Base-by-base conservation (phyloP, 129 eudicot genomes). In the Gnaphalium uliginosum region DNA sequence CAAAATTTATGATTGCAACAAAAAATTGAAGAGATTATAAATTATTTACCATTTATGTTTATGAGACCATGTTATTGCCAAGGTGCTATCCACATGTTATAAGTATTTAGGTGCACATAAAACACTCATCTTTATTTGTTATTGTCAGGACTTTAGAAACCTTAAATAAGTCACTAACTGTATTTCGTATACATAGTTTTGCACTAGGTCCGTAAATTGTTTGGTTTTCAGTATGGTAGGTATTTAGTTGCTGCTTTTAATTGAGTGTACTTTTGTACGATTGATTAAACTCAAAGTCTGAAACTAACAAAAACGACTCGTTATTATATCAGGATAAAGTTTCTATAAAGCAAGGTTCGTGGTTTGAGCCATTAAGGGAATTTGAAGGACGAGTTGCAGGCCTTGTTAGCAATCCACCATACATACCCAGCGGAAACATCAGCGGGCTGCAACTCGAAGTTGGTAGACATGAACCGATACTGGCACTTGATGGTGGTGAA, bases 371-470 rank as follows among this genome's bases (percentile, higher is more conserved):
- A 21, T 78, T 94, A 63, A 85, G 53, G 39, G 87, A 66, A 50
- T 73, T 80, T 50, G 88, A 88, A 85, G 95, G 96, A 59, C 73
- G 58, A 73, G 80, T 91, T 64, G 86, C 74, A 66, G 99, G 99
- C 24, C 69, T 94, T 68, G 97, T 94, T 19, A 90, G 99, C 81
- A 94, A 94, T 83, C 99, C 99, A 50, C 99, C 99, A 8, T 94
- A 94, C 81, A 90, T 94, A 53, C 99, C 99, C 1, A 94, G 90
- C 60, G 84, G 78, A 66, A 81, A 87, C 67, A 89, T 94, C 27
- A 69, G 68, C 33, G 84, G 93, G 21, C 83, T 94, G 39, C 99
- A 94, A 81, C 94, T 90, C 10, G 99, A 94, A 82, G 98, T 94
- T 72, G 84, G 78, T 69, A 87, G 80, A 79, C 91, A 94, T 69